Base-by-base conservation (phyloP, 306 rosid genomes). In the Prunus salicina region DNA sequence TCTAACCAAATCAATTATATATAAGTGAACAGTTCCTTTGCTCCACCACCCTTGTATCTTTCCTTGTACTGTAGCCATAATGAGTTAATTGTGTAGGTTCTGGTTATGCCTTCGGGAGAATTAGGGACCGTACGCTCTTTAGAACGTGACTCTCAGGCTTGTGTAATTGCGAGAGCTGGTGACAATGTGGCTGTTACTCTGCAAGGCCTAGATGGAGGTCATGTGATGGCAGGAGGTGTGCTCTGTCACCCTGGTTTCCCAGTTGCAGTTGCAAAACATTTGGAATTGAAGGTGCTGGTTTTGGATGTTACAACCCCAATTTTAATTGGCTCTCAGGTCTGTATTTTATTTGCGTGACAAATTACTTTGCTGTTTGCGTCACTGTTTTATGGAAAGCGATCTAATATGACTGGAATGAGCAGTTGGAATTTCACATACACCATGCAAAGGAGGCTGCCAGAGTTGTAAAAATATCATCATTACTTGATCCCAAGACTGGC, bases 191-290 rank as follows among this genome's bases (percentile, higher is more conserved):
- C 92, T 57, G 93, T 95, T 75, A 82, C 83, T 6, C 84, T 95
- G 82, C 92, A 92, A 76, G 98, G 92, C 82, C 81, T 95, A 28
- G 97, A 90, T 70, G 88, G 76, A 56, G 86, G 78, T 79, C 84
- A 80, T 71, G 96, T 92, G 75, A 84, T 76, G 82, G 87, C 98
- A 24, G 99, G 99, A 38, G 97, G 91, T 12, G 97, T 95, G 19
- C 86, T 95, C 34, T 95, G 99, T 84, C 98, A 95, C 85, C 99
- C 97, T 34, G 91, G 86, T 85, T 92, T 91, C 81, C 99, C 97
- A 7, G 92, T 89, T 79, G 71, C 82, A 14, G 72, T 87, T 65
- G 87, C 97, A 66, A 95, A 82, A 68, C 96, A 83, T 82, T 87
- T 95, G 87, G 99, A 90, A 81, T 77, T 95, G 85, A 92, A 88